These are phyloP conservation scores for Leccinum rimulosum DNA, from an alignment of 768 basidiomycete genomes.

Conservation along the genomic window DNA sequence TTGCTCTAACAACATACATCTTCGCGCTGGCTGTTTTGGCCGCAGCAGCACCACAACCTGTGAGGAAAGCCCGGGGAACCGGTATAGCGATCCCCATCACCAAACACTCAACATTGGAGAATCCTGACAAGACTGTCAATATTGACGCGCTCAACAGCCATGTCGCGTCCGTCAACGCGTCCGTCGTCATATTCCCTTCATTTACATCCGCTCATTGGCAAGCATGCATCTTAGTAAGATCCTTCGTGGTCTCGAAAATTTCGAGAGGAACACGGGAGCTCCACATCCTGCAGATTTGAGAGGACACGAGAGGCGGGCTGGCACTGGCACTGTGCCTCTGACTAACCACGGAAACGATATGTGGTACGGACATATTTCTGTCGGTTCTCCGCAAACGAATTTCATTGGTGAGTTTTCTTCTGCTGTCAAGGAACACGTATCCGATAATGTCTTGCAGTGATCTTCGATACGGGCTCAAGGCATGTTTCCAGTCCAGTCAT, in stretches of 20 bases:
- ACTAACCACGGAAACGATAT: background rate
- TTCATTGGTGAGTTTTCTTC: background rate
- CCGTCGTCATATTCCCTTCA: background rate
- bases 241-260: background rate
- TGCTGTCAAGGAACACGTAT: background rate
- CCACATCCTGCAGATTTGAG: background rate
- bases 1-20: background rate
- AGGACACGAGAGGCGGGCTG: background rate
- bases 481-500: background rate
- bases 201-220: no score
- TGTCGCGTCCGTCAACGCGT: slow-evolving; percentile 4
- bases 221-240: background rate
- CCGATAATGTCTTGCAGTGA: background rate
- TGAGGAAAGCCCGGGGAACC: background rate
- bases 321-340: background rate
- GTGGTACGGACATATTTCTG: slow-evolving; percentile 13
- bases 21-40: slow-evolving; percentile 4
- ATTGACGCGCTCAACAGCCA: slow-evolving; percentile 6
- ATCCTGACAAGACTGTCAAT: slow-evolving; percentile 6
- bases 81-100: slow-evolving; percentile 9
- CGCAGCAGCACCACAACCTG: slow-evolving; percentile 4
- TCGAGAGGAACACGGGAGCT: slow-evolving; percentile 3
- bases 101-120: slow-evolving; percentile 5
- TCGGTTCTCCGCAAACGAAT: slow-evolving; percentile 1
- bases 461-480: slow-evolving; percentile 10